Percentiles rank a stretch among this genome's conserved stretches.
Conservation (phyloP, 108 stramenopile genomes). For the Ochromonas danica region DNA sequence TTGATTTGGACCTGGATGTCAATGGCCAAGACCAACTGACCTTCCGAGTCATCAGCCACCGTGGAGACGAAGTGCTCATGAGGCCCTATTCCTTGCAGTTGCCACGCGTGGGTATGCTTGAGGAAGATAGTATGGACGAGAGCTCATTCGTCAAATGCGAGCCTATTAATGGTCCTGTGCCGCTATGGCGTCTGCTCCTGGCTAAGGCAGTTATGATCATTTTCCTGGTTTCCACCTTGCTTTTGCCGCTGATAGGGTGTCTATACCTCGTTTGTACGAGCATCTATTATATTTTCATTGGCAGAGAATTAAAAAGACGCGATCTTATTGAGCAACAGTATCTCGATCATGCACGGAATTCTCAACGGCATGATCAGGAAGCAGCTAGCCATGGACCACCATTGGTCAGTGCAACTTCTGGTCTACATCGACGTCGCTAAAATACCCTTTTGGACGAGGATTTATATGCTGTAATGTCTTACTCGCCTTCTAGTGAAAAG, state of each 20-base stretch:
- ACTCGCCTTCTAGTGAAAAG: too few relatives aligned
- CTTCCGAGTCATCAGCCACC: not conserved
- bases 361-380: too few relatives aligned
- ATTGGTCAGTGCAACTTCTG: too few relatives aligned
- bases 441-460: too few relatives aligned
- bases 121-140: not conserved
- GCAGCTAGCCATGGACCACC: too few relatives aligned
- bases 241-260: too few relatives aligned
- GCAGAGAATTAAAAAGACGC: constrained; percentile 1
- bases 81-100: not conserved
- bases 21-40: not conserved
- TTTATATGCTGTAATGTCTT: too few relatives aligned
- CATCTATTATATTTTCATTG: not conserved
- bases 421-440: too few relatives aligned
- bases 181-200: not conserved
- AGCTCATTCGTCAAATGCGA: not conserved
- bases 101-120: not conserved
- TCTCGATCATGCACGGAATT: too few relatives aligned
- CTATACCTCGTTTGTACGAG: not conserved
- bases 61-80: not conserved
- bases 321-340: not conserved
- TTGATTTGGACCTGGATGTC: not conserved
- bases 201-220: not conserved
- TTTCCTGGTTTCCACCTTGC: not conserved
- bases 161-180: not conserved